phyloP scores from a whole-genome alignment of 2,329 filamentous ascomycete genomes.

The Penicillium griseofulvum region DNA sequence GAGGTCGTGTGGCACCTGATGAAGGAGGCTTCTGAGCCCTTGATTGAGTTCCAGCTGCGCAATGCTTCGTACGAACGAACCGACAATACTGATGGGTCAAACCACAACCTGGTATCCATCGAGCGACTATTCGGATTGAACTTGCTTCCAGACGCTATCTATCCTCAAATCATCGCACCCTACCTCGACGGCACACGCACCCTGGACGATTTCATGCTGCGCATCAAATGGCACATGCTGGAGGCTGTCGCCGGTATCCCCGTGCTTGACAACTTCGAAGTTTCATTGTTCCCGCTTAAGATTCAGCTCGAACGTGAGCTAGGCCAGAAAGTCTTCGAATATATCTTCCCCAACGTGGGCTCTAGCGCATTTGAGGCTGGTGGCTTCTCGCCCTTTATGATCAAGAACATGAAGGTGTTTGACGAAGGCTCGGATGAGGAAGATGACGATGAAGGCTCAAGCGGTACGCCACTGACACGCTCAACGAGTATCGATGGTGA shows the following conservation, averaged over 20 bases:
- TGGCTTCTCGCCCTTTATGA: constrained; percentile 52
- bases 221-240: constrained; percentile 96
- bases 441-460: constrained; percentile 28
- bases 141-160: constrained; percentile 82
- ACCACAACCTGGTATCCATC: constrained; percentile 87
- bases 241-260: constrained; percentile 97
- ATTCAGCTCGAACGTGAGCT: constrained; percentile 91
- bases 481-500: constrained; percentile 39
- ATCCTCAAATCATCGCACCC: constrained; percentile 92
- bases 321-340: constrained; percentile 90
- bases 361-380: constrained; percentile 50
- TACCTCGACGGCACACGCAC: constrained; percentile 68
- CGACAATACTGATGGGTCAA: constrained; percentile 95
- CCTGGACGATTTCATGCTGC: constrained; percentile 74
- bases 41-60: constrained; percentile 89
- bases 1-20: constrained; percentile 98
- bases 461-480: constrained; percentile 23
- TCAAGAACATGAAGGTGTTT: constrained; percentile 52
- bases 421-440: constrained; percentile 49
- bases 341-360: constrained; percentile 87
- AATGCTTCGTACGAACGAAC: constrained; percentile 92
- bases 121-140: constrained; percentile 87
- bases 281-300: constrained; percentile 87
- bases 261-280: constrained; percentile 95
- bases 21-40: constrained; percentile 77